Evolutionary conservation across 805 yeast genomes (phyloP), one percentile per base, ranked within the genome.

Genomic region (Zygoascus flipseniorum): DNA sequence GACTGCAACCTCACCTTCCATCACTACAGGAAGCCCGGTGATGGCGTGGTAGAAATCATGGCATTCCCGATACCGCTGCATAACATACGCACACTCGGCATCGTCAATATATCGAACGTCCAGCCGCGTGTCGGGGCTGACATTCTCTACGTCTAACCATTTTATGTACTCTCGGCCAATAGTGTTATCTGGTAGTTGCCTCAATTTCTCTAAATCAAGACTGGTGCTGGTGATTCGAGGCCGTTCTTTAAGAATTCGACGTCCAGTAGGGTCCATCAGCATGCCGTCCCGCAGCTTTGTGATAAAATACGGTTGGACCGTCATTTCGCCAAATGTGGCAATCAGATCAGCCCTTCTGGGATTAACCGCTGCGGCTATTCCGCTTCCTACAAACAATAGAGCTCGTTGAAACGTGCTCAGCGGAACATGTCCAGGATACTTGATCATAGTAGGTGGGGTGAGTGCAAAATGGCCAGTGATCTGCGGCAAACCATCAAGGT

Each of bases 41-140:
- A 93, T 76, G 0, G 98, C 87, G 65, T 93, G 99, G 65, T 89
- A 92, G 64, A 93, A 93, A 65, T 93, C 99, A 64, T 93, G 99
- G 65, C 97, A 90, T 66, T 93, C 98, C 51, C 99, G 79, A 66
- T 92, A 93, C 61, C 99, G 74, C 67, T 89, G 95, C 74, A 83
- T 89, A n/a, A 92, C 85, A 65, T 85, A 93, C 0, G 97, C 97
- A 59, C 88, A 78, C 62, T 89, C 95, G 45, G 87, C 90, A 65
- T 93, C 89, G 58, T 87, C 90, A 44, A 93, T 88, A 69, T 80
- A 93, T 56, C 80, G 81, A 9, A 93, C 98, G 1, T 89, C 85
- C 2, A 85, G 89, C 61, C 99, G 76, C 0, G 96, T 90, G 65
- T 93, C 99, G 1, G 97, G 97, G 2, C 93, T 83, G 0, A 88